Evolutionary conservation across 2,329 filamentous ascomycete species (phyloP).

Genomic region (Fusarium nygamai): DNA sequence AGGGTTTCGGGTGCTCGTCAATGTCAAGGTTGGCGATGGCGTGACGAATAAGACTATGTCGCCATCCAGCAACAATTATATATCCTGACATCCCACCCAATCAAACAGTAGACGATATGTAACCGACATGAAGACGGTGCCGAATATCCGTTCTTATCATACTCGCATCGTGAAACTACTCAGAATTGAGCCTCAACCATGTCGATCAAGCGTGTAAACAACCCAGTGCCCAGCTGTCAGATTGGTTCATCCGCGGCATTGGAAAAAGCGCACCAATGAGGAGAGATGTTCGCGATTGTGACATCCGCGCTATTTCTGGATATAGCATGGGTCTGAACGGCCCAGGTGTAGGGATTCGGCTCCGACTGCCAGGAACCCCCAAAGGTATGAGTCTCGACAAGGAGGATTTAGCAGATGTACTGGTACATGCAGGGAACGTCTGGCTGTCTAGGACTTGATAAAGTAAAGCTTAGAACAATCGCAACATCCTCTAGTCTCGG

Average conservation of each 20-base stretch:
- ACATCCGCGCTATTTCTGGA: neutral
- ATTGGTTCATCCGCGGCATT: neutral
- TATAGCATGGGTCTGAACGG: neutral
- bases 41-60: neutral
- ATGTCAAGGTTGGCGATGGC: neutral
- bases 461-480: neutral
- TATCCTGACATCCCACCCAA: neutral
- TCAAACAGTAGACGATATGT: neutral
- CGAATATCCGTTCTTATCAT: neutral
- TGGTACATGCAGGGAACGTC: neutral
- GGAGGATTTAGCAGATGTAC: neutral
- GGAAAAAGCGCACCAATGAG: neutral
- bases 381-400: neutral
- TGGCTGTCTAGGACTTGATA: neutral
- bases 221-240: neutral
- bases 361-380: neutral
- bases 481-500: neutral
- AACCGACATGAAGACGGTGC: neutral
- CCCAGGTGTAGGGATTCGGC: neutral
- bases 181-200: neutral
- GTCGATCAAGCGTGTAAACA: neutral
- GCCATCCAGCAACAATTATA: neutral
- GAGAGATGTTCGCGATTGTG: neutral
- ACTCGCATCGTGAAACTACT: neutral
- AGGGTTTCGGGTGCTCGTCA: too few species aligned